Evolutionary conservation across 2,329 filamentous ascomycete genomes (phyloP).

Genomic region (Cryphonectria nitschkei): DNA sequence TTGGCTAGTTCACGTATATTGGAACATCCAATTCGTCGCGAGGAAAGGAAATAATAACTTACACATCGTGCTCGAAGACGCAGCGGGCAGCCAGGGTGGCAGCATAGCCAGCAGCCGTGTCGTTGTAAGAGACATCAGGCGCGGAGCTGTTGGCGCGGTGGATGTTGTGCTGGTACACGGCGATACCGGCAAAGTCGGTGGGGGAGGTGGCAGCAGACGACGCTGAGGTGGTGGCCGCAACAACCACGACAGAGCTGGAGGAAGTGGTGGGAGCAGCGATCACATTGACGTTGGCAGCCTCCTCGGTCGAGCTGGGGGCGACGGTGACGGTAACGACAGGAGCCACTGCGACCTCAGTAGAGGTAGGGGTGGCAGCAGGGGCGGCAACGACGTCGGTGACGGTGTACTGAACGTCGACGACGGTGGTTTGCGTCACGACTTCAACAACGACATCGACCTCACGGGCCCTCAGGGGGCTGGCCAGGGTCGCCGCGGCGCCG

Average conservation of each 20-base stretch:
- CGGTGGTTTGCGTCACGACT: slow-evolving; percentile 20
- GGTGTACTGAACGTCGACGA: slow-evolving; percentile 49
- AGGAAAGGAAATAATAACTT: slow-evolving; percentile 45
- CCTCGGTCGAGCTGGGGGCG: slow-evolving; percentile 1
- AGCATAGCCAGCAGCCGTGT: slow-evolving; percentile 66
- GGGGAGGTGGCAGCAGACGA: slow-evolving; percentile 30
- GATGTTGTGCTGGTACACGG: slow-evolving; percentile 78
- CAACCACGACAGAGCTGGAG: slow-evolving; percentile 11
- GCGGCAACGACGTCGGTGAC: slow-evolving; percentile 43
- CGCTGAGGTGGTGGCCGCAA: slow-evolving; percentile 16
- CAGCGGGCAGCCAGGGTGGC: slow-evolving; percentile 66
- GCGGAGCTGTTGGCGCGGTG: slow-evolving; percentile 84
- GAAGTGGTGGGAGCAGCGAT: neutral
- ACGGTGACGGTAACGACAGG: slow-evolving; percentile 11
- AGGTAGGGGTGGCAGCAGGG: slow-evolving; percentile 16
- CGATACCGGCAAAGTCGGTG: slow-evolving; percentile 41
- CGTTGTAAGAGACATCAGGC: slow-evolving; percentile 66
- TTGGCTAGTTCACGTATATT: neutral
- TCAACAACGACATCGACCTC: slow-evolving; percentile 46
- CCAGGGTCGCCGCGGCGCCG: slow-evolving; percentile 50
- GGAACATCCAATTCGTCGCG: neutral
- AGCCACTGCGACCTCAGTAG: slow-evolving; percentile 26
- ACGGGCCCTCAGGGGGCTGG: slow-evolving; percentile 49
- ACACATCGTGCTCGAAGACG: slow-evolving; percentile 77
- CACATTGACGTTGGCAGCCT: slow-evolving; percentile 16